Evolutionary conservation across 495 filamentous ascomycete genomes (phyloP).

Genomic region (Xylaria longipes): DNA sequence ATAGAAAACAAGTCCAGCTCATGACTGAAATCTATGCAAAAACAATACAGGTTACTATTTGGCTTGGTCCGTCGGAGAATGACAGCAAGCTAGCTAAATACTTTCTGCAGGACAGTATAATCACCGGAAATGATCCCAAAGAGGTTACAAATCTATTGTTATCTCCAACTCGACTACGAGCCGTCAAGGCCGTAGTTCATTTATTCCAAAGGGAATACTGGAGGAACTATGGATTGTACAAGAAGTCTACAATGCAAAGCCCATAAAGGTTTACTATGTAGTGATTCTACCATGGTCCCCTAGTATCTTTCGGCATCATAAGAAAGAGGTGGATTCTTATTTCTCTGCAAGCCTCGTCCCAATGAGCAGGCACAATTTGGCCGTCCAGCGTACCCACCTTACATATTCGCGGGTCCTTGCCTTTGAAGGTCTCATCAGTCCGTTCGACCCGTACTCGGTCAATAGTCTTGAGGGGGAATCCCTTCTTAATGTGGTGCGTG

Average conservation of each 20-base stretch:
- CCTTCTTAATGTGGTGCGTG: neutral
- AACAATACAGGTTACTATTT: constrained; percentile 43
- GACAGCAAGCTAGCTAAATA: constrained; percentile 31
- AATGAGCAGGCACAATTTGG: neutral
- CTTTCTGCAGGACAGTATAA: neutral
- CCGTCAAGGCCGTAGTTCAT: constrained; percentile 30
- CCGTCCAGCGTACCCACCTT: neutral
- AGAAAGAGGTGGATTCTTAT: neutral
- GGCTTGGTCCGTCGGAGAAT: constrained; percentile 42
- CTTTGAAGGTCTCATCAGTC: neutral
- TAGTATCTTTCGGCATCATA: constrained; percentile 12
- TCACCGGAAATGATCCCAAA: neutral
- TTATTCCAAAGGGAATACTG: constrained; percentile 45
- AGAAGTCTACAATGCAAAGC: constrained; percentile 38
- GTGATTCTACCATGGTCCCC: constrained; percentile 18
- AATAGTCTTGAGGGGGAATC: neutral
- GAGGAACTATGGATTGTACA: constrained; percentile 42
- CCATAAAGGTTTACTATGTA: constrained; percentile 39
- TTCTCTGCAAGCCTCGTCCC: neutral
- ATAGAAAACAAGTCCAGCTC: constrained; percentile 30
- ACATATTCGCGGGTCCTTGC: neutral
- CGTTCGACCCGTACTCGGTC: too few species aligned
- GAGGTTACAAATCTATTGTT: neutral
- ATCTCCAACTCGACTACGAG: neutral
- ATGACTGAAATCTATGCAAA: constrained; percentile 45